Base-by-base conservation (phyloP, 2,329 filamentous ascomycete genomes). In the Fusarium buharicum region DNA sequence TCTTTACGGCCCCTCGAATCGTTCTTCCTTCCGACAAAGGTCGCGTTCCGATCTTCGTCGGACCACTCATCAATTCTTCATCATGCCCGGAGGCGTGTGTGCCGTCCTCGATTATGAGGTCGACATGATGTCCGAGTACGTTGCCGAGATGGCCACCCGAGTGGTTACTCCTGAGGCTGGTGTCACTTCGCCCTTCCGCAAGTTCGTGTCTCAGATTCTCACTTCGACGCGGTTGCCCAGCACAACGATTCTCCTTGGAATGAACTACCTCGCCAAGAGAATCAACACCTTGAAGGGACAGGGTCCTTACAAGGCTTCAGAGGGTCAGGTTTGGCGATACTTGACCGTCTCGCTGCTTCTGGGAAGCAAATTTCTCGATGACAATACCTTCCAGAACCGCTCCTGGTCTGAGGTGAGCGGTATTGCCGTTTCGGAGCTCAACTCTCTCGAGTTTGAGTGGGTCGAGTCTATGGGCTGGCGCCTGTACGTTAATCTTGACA, bases 321-420 rank as follows among this genome's bases (percentile, higher is more conserved):
- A 87, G 68, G 90, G 89, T 38, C 89, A 95, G 73, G 85, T 96
- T 50, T 96, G 94, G 83, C 90, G 92, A 59, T 89, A 96, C 80
- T 84, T 97, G 64, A 96, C 93, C 7, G 90, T 94, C 33, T 87
- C 90, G 8, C 81, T 97, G 54, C 84, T 97, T 47, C 83, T 97
- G 49, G 93, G 92, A 58, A 96, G 92, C 86, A 97, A 97, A 80
- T 97, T 97, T 72, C 82, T 97, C 66, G 93, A 97, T 72, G 93
- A 97, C 82, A 97, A 97, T 78, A 97, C 93, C 6, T 97, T 97
- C 78, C 93, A 97, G 82, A 97, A 97, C 79, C 90, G 92, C 51
- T 97, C 93, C 1, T 97, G 93, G 93, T 92, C 93, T 6, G 93
- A 97, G 73, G 93, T 97, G 48, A 97, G 92, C 77, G 92, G 91